Conservation (phyloP, 2,329 filamentous ascomycete genomes). For the Exutisphaerella laricina region DNA sequence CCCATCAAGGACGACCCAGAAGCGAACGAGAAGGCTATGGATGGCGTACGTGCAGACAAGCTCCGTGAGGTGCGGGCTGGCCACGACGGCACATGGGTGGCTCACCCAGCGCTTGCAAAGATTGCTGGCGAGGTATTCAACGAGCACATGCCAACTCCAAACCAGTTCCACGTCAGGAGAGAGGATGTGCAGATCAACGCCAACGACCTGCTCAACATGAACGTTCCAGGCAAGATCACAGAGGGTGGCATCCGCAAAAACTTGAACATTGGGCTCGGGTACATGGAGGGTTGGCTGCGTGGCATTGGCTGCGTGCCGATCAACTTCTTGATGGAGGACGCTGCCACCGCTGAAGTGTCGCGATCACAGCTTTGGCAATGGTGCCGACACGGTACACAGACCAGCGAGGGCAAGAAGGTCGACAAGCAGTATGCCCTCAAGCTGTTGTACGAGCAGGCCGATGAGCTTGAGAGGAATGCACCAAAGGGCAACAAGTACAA, state of each 20-base stretch:
- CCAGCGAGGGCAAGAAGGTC: slow-evolving; percentile 82
- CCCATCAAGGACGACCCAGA: slow-evolving; percentile 91
- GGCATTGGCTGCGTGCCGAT: slow-evolving; percentile 95
- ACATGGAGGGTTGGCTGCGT: slow-evolving; percentile 98
- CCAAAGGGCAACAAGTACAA: slow-evolving; percentile 87
- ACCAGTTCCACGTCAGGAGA: slow-evolving; percentile 85
- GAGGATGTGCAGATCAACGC: slow-evolving; percentile 82
- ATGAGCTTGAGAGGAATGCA: slow-evolving; percentile 66
- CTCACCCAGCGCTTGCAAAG: slow-evolving; percentile 81
- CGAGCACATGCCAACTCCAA: slow-evolving; percentile 96
- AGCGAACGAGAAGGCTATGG: slow-evolving; percentile 23
- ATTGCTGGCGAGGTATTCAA: slow-evolving; percentile 95
- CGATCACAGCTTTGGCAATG: slow-evolving; percentile 96
- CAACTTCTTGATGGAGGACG: slow-evolving; percentile 98
- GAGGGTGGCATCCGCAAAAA: slow-evolving; percentile 97
- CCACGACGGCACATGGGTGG: slow-evolving; percentile 96
- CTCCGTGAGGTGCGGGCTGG: slow-evolving; percentile 90
- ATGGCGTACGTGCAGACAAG: slow-evolving; percentile 75
- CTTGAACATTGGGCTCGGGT: slow-evolving; percentile 89
- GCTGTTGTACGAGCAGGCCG: slow-evolving; percentile 79
- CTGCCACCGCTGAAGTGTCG: slow-evolving; percentile 92
- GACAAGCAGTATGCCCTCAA: slow-evolving; percentile 87
- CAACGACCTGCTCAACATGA: slow-evolving; percentile 96
- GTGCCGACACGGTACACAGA: slow-evolving; percentile 67
- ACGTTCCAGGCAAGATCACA: slow-evolving; percentile 85